A percentile compares a stretch with the other conserved stretches of the same genome.
These are phyloP conservation scores for Limtongia smithiae DNA, from an alignment of 805 yeast species.

Conservation along the genomic window DNA sequence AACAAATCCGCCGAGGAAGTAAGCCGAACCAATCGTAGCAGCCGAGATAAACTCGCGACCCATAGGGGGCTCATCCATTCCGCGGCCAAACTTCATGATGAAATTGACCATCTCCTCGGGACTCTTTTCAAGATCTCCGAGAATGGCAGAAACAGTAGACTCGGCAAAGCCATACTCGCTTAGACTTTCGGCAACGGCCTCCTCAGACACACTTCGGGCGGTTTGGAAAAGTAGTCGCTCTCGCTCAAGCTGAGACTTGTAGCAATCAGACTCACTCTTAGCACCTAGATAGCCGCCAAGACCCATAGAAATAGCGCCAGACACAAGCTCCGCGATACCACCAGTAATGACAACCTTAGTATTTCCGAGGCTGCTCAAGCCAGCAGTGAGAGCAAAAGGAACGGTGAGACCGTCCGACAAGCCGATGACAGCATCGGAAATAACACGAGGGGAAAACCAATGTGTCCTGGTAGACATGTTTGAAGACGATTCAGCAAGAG, in stretches of 20 bases:
- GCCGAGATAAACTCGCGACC: constrained; percentile 87
- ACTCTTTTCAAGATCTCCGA: constrained; percentile 70
- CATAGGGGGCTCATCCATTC: constrained; percentile 93
- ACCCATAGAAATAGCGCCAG: constrained; percentile 98
- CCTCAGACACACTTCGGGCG: constrained; percentile 49
- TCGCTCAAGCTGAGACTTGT: constrained; percentile 28
- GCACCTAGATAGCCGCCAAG: constrained; percentile 97
- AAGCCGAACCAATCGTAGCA: constrained; percentile 81
- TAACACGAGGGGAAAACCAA: constrained; percentile 64
- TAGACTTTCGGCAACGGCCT: constrained; percentile 76
- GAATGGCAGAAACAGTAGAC: constrained; percentile 67
- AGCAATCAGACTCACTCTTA: constrained; percentile 59
- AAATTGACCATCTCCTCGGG: constrained; percentile 82
- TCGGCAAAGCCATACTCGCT: constrained; percentile 65
- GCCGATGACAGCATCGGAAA: constrained; percentile 91
- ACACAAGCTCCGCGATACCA: constrained; percentile 94
- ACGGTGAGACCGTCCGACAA: constrained; percentile 94
- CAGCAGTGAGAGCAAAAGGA: constrained; percentile 98
- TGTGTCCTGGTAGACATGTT: constrained; percentile 3
- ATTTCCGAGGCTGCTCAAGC: constrained; percentile 85
- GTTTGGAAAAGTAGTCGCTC: constrained; percentile 42
- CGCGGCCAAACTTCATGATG: constrained; percentile 75
- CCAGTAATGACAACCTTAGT: constrained; percentile 91
- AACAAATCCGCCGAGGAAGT: constrained; percentile 87
- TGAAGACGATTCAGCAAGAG: constrained; percentile 4